A percentile compares a stretch with the other conserved stretches of the same genome.
phyloP scores from a whole-genome alignment of 2,329 filamentous ascomycete genomes.

The Ustulina deusta region DNA sequence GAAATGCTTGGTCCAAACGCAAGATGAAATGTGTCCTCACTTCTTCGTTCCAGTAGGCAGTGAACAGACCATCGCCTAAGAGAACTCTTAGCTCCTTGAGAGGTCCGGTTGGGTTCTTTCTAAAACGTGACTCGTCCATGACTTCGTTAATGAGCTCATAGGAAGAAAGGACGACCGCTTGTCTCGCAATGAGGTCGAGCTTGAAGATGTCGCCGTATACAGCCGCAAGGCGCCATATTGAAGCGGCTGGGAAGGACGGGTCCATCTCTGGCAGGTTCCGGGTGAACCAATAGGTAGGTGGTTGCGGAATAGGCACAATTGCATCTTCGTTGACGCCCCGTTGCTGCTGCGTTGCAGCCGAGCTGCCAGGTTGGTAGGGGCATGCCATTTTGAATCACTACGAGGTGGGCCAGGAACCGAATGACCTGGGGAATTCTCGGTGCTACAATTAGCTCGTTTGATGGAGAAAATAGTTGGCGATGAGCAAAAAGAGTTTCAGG shows the following conservation, averaged over 20 bases:
- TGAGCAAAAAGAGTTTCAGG: neutral
- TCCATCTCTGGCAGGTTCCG: conserved; percentile 33
- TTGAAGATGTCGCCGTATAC: conserved; percentile 36
- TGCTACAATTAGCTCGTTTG: neutral
- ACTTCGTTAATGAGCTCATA: conserved; percentile 33
- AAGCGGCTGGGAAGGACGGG: conserved; percentile 23
- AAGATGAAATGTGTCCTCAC: conserved; percentile 2
- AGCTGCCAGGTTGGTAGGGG: conserved; percentile 24
- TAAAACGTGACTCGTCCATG: conserved; percentile 32
- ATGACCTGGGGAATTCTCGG: no score
- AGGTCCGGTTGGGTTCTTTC: conserved; percentile 27
- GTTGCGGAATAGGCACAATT: conserved; percentile 32
- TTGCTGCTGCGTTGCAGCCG: conserved; percentile 12
- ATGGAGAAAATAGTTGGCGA: neutral
- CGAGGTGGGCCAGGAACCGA: neutral
- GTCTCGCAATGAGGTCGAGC: conserved; percentile 29
- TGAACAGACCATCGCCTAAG: conserved; percentile 36
- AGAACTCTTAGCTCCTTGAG: conserved; percentile 30
- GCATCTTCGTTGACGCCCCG: conserved; percentile 16
- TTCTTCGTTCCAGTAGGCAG: conserved; percentile 27
- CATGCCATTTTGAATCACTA: conserved; percentile 18
- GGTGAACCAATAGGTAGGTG: conserved; percentile 33
- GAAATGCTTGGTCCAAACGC: neutral
- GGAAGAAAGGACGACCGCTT: conserved; percentile 23
- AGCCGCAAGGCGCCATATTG: conserved; percentile 27